These are phyloP conservation scores for Clarkia xantiana DNA, from an alignment of 345 rosid species.

Conservation along the genomic window DNA sequence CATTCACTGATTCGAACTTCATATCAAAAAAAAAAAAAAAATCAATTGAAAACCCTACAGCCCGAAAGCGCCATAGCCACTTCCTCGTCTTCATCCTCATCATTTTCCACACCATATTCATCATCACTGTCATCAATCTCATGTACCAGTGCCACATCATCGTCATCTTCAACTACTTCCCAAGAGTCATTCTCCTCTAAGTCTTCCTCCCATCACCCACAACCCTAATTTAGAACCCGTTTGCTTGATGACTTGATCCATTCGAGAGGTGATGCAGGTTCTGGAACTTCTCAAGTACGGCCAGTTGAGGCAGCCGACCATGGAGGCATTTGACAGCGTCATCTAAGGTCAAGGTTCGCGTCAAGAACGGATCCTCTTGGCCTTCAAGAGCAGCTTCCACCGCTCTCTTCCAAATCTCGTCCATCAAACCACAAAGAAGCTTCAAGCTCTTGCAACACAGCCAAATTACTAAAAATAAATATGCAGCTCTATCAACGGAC, in stretches of 20 bases:
- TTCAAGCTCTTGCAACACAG: background rate
- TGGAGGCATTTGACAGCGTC: constrained; percentile 64
- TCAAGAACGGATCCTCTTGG: constrained; percentile 27
- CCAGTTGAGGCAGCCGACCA: constrained; percentile 41
- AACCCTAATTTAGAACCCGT: constrained; percentile 32
- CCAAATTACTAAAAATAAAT: background rate
- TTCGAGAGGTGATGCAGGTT: constrained; percentile 55
- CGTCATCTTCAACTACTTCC: constrained; percentile 8
- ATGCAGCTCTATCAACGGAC: too few relatives aligned
- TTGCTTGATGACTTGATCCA: constrained; percentile 20
- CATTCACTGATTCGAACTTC: too few relatives aligned
- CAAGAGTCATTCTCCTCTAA: too few relatives aligned
- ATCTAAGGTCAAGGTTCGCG: constrained; percentile 42
- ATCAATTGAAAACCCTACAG: too few relatives aligned
- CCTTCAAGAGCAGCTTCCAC: constrained; percentile 59
- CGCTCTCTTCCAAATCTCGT: constrained; percentile 74
- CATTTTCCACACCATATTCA: constrained; percentile 15
- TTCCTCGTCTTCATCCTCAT: constrained; percentile 22
- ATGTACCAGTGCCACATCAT: constrained; percentile 11
- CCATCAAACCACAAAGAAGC: constrained; percentile 34
- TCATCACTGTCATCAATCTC: constrained; percentile 15
- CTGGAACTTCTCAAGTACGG: constrained; percentile 37
- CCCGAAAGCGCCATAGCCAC: too few relatives aligned
- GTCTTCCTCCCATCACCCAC: constrained; percentile 16
- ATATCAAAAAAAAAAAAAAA: too few relatives aligned